Conservation (phyloP, 108 stramenopile species). For the Parietichytrium sp. region DNA sequence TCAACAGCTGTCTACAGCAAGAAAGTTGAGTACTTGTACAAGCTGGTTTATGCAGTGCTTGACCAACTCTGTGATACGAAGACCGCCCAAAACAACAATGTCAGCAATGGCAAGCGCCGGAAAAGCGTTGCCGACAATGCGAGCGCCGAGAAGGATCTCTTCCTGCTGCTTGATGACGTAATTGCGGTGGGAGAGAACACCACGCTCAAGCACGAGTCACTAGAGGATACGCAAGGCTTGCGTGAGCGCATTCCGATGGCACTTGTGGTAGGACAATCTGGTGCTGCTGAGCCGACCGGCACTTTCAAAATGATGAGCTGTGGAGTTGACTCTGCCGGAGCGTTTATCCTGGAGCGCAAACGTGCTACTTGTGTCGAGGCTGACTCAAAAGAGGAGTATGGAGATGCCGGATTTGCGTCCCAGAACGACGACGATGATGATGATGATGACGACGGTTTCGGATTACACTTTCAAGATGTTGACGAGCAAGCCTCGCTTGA, state of each 20-base stretch:
- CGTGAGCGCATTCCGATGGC: slow-evolving; percentile 35
- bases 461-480: neutral
- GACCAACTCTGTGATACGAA: neutral
- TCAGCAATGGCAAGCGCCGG: neutral
- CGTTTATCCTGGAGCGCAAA: slow-evolving; percentile 40
- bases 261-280: neutral
- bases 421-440: neutral
- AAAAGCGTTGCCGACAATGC: slow-evolving; percentile 67
- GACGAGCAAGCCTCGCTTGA: no score
- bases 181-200: slow-evolving; percentile 66
- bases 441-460: neutral
- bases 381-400: neutral
- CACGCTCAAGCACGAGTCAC: slow-evolving; percentile 40
- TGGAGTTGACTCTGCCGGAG: slow-evolving; percentile 51
- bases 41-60: slow-evolving; percentile 75
- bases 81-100: neutral
- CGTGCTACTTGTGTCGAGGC: neutral
- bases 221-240: neutral
- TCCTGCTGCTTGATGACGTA: slow-evolving; percentile 88
- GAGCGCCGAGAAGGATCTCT: slow-evolving; percentile 70
- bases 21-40: slow-evolving; percentile 91
- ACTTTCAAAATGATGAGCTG: slow-evolving; percentile 59
- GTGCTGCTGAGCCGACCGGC: neutral
- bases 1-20: slow-evolving; percentile 74
- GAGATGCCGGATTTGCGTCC: no score